Conservation (phyloP, 2,329 filamentous ascomycete genomes). For the Colletotrichum truncatum region DNA sequence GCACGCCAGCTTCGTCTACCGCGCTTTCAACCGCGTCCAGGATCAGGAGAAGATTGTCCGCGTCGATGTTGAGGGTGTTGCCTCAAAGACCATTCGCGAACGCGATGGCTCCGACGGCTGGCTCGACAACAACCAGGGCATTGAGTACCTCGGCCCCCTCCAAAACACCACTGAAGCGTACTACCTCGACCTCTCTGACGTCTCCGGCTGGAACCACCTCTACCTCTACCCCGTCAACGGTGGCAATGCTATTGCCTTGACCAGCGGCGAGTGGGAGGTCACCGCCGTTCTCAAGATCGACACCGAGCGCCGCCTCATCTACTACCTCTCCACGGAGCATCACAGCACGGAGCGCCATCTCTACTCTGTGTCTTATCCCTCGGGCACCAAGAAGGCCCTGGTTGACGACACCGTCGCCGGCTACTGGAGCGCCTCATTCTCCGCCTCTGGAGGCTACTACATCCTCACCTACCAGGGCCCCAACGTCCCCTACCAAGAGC, state of each 20-base stretch:
- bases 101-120: slow-evolving; percentile 69
- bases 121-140: slow-evolving; percentile 68
- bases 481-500: slow-evolving; percentile 74
- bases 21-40: slow-evolving; percentile 75
- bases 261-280: slow-evolving; percentile 73
- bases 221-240: slow-evolving; percentile 70
- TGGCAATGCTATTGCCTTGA: slow-evolving; percentile 65
- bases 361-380: slow-evolving; percentile 71
- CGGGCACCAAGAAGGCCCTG: slow-evolving; percentile 62
- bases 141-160: slow-evolving; percentile 62
- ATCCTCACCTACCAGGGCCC: slow-evolving; percentile 72
- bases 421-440: slow-evolving; percentile 73
- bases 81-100: slow-evolving; percentile 60
- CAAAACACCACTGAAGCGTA: slow-evolving; percentile 51
- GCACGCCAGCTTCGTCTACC: slow-evolving; percentile 70
- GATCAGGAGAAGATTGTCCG: slow-evolving; percentile 70
- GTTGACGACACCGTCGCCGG: slow-evolving; percentile 69
- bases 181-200: slow-evolving; percentile 74
- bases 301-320: slow-evolving; percentile 61
- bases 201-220: slow-evolving; percentile 71
- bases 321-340: slow-evolving; percentile 71
- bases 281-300: slow-evolving; percentile 68
- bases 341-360: slow-evolving; percentile 75
- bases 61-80: slow-evolving; percentile 60
- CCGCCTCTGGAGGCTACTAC: slow-evolving; percentile 69